These are phyloP conservation scores for Fomitopsis pulvina DNA, from an alignment of 768 basidiomycete genomes.

Conservation along the genomic window DNA sequence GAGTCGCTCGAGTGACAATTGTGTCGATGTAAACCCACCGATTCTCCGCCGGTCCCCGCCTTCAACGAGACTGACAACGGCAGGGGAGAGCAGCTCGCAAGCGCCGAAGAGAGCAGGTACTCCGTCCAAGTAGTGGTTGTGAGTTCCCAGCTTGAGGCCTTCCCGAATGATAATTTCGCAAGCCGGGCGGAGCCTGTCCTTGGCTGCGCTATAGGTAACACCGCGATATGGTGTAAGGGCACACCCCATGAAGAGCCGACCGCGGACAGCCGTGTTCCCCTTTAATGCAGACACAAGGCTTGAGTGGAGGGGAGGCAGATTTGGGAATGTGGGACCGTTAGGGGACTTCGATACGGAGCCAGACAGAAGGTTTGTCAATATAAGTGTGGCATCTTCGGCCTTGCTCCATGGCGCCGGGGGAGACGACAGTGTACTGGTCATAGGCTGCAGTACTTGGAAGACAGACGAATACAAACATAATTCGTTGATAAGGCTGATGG, in stretches of 20 bases:
- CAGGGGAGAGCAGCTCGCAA: slow-evolving; percentile 34
- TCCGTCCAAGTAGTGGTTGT: slow-evolving; percentile 73
- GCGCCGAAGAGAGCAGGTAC: slow-evolving; percentile 62
- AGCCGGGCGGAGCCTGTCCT: slow-evolving; percentile 51
- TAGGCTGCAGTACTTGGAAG: slow-evolving; percentile 49
- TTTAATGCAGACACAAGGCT: not conserved
- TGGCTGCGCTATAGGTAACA: slow-evolving; percentile 54
- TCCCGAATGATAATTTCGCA: slow-evolving; percentile 73
- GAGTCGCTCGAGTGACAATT: too few species aligned
- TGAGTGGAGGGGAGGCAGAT: slow-evolving; percentile 14
- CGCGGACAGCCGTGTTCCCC: not conserved
- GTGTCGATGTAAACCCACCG: not conserved
- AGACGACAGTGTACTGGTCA: slow-evolving; percentile 38
- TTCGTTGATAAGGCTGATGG: slow-evolving; percentile 69
- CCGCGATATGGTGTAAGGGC: slow-evolving; percentile 66
- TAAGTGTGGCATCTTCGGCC: too few species aligned
- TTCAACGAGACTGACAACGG: slow-evolving; percentile 8
- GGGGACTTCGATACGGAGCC: slow-evolving; percentile 56
- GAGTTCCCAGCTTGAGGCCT: slow-evolving; percentile 75
- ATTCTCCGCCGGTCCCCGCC: not conserved
- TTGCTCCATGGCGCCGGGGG: slow-evolving; percentile 24
- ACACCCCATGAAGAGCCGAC: slow-evolving; percentile 72
- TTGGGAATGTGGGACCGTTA: slow-evolving; percentile 33
- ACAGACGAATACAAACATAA: slow-evolving; percentile 65
- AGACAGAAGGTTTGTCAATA: slow-evolving; percentile 24